Percentiles rank a stretch among this genome's conserved stretches.
Evolutionary conservation across 768 basidiomycete species (phyloP).

Genomic region (Pleurotus ostreatus): DNA sequence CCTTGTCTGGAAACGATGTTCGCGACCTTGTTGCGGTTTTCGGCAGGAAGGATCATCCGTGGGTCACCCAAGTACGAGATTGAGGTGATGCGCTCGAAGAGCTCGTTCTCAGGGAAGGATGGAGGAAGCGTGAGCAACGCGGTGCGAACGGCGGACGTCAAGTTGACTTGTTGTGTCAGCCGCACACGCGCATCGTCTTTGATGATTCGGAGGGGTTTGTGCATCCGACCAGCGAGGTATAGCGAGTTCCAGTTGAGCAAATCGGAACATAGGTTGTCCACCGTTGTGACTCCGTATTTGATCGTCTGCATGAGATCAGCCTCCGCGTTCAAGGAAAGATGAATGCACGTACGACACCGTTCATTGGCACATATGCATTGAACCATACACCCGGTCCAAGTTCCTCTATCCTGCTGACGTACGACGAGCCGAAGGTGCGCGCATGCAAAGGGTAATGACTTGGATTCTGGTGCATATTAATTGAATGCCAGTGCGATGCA

Average conservation of each 20-base stretch:
- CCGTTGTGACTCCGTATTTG: slow-evolving; percentile 95
- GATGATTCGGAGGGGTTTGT: slow-evolving; percentile 94
- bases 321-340: not conserved
- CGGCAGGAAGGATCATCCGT: slow-evolving; percentile 90
- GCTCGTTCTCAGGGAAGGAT: slow-evolving; percentile 74
- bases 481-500: slow-evolving; percentile 88
- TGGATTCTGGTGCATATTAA: slow-evolving; percentile 91
- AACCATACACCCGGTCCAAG: slow-evolving; percentile 92
- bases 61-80: slow-evolving; percentile 90
- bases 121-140: slow-evolving; percentile 83
- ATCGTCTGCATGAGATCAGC: slow-evolving; percentile 53
- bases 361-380: slow-evolving; percentile 83
- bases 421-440: slow-evolving; percentile 77
- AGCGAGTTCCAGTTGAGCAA: slow-evolving; percentile 90
- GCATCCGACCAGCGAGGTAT: slow-evolving; percentile 94
- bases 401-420: slow-evolving; percentile 76
- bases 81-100: slow-evolving; percentile 83
- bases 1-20: slow-evolving; percentile 88
- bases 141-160: slow-evolving; percentile 85
- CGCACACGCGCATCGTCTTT: slow-evolving; percentile 90
- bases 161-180: slow-evolving; percentile 90
- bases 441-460: slow-evolving; percentile 88
- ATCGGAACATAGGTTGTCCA: slow-evolving; percentile 86
- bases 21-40: slow-evolving; percentile 90
- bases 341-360: slow-evolving; percentile 66